Evolutionary conservation across 2,329 filamentous ascomycete species (phyloP), one percentile per base, ranked within the genome.

Genomic region (Pseudocercospora fuligena): DNA sequence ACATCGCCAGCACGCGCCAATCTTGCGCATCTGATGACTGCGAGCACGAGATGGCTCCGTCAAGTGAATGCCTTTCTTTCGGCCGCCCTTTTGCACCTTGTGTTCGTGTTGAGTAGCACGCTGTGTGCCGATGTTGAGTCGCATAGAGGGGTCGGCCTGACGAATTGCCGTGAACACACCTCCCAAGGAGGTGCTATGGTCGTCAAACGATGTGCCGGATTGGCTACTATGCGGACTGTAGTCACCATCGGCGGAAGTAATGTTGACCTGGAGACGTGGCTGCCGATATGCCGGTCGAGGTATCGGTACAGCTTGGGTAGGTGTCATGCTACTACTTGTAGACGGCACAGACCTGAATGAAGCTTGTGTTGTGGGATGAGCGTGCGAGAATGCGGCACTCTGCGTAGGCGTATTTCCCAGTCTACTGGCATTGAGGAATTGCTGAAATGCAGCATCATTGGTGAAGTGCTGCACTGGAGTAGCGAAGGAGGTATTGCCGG

Each of bases 1-100:
- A 66, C 82, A 84, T 29, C 81, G 78, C 82, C 82, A 84, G 65
- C 82, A 84, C 9, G 82, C 80, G 23, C 79, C 79, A 7, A 79
- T 77, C 61, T 81, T 81, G 14, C 82, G 80, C 81, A 83, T 82
- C 47, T 78, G 76, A 58, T 80, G 78, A 49, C 79, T 82, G 60
- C 80, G 78, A 66, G 79, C 78, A 74, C 78, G 49, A 71, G 76
- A 54, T 74, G 72, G 58, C 77, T 73, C 69, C 76, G 79, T 11
- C 12, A 82, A 74, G 27, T 77, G 75, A 66, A 78, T 74, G 36
- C 78, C 78, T 51, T 77, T 80, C 53, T 77, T 75, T 57, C 81
- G 77, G 1, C 73, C 74, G 21, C 72, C 74, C 67, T 73, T 78
- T 7, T 66, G 61, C 7, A 64, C 57, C 7, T 58, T 58, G 56